phyloP scores from a whole-genome alignment of 768 basidiomycete species.

The Phlebiopsis flavidoalba region DNA sequence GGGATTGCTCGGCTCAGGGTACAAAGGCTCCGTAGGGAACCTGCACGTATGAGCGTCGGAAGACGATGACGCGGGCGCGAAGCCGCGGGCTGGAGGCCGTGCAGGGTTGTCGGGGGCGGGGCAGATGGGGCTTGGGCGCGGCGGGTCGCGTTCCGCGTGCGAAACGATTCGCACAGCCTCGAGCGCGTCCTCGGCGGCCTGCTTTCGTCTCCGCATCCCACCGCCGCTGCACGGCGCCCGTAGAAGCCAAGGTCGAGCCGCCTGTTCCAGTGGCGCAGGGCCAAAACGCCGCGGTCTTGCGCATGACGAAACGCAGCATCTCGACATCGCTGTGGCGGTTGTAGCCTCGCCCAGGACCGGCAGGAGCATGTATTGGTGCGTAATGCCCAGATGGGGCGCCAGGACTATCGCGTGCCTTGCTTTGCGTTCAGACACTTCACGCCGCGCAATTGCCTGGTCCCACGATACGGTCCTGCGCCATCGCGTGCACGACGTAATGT shows the following conservation, averaged over 20 bases:
- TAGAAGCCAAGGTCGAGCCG: constrained; percentile 41
- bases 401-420: constrained; percentile 30
- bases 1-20: not conserved
- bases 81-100: not conserved
- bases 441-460: constrained; percentile 11
- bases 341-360: constrained; percentile 51
- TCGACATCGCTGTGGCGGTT: constrained; percentile 56
- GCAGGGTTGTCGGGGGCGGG: not conserved
- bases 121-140: not conserved
- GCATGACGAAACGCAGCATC: constrained; percentile 55
- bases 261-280: constrained; percentile 49
- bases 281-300: constrained; percentile 39
- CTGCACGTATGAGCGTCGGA: not conserved
- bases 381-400: constrained; percentile 52
- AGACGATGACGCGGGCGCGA: not conserved
- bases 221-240: constrained; percentile 17
- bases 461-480: constrained; percentile 31
- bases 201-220: not conserved
- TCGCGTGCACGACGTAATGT: constrained; percentile 60
- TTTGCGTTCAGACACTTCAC: constrained; percentile 23
- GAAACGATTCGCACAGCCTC: not conserved
- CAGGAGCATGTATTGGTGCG: constrained; percentile 48
- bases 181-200: not conserved
- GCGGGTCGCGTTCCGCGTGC: not conserved
- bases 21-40: not conserved